These are phyloP conservation scores for Naegleria fowleri DNA, from an alignment of 208 protist species.

Conservation along the genomic window DNA sequence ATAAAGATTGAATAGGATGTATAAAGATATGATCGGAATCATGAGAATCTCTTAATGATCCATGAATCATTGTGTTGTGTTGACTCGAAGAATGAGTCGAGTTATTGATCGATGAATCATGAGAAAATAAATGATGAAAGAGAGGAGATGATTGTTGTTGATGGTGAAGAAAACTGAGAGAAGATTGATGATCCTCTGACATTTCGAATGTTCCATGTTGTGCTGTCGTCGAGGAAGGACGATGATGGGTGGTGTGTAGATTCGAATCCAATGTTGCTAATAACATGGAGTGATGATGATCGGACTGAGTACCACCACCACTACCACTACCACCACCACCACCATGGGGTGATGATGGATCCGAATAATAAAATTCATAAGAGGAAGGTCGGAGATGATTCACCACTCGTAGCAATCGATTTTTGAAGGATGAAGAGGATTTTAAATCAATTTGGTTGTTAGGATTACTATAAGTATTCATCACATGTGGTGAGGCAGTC, in stretches of 20 bases:
- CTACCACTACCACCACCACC: no score
- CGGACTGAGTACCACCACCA: no score
- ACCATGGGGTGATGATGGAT: neutral
- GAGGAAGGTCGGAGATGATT: no score
- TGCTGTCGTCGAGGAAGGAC: neutral
- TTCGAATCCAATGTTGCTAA: no score
- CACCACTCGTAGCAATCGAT: no score
- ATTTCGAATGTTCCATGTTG: no score
- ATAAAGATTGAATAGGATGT: neutral
- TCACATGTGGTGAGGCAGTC: no score
- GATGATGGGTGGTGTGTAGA: neutral
- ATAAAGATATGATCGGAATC: neutral
- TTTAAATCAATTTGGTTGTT: no score
- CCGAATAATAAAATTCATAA: neutral
- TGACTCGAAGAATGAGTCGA: neutral
- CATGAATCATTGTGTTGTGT: neutral
- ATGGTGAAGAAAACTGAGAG: neutral
- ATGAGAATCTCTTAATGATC: neutral
- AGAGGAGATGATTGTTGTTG: neutral
- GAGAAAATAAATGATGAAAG: neutral
- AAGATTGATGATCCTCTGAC: neutral
- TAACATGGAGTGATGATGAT: no score
- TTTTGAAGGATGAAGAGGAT: no score
- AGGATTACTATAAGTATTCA: no score
- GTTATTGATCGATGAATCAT: neutral